A percentile compares a stretch with the other conserved stretches of the same genome.
phyloP scores from a whole-genome alignment of 352 stramenopile species.

The Elongisporangium undulatum region DNA sequence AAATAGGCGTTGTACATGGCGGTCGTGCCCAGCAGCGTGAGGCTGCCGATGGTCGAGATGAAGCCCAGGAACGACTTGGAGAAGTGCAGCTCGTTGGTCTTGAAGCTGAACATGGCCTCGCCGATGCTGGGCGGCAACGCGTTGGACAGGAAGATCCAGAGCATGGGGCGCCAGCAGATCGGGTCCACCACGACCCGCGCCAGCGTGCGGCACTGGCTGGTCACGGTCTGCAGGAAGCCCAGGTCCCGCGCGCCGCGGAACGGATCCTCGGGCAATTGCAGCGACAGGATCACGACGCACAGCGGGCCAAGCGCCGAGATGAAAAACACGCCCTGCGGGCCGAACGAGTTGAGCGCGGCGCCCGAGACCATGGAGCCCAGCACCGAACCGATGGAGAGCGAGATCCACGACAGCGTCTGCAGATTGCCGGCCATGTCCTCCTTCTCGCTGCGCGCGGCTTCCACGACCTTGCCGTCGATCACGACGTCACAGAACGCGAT shows the following conservation, averaged over 20 bases:
- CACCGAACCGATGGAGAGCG: conserved; percentile 63
- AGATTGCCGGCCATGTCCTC: conserved; percentile 75
- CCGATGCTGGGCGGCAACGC: conserved; percentile 62
- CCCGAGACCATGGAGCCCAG: conserved; percentile 68
- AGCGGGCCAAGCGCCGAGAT: conserved; percentile 65
- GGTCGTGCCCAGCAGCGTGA: conserved; percentile 68
- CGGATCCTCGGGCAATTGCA: conserved; percentile 49
- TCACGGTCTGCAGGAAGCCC: conserved; percentile 48
- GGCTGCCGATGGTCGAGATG: conserved; percentile 67
- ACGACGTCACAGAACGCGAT: conserved; percentile 82
- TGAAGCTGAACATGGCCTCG: conserved; percentile 85
- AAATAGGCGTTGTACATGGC: conserved; percentile 81
- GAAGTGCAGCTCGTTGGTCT: conserved; percentile 69
- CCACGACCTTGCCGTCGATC: conserved; percentile 75
- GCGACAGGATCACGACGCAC: conserved; percentile 59
- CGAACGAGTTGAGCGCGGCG: conserved; percentile 49
- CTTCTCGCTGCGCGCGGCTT: conserved; percentile 59
- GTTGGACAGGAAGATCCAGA: conserved; percentile 83
- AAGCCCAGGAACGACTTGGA: conserved; percentile 76
- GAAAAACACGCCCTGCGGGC: conserved; percentile 67
- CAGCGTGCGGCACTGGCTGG: conserved; percentile 41
- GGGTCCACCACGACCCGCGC: conserved; percentile 60
- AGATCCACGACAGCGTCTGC: conserved; percentile 77
- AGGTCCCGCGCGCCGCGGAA: conserved; percentile 16
- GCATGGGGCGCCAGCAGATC: conserved; percentile 72